A percentile compares a stretch with the other conserved stretches of the same genome.
Conservation (phyloP, 768 basidiomycete genomes). For the Pleurotus citrinopileatus region DNA sequence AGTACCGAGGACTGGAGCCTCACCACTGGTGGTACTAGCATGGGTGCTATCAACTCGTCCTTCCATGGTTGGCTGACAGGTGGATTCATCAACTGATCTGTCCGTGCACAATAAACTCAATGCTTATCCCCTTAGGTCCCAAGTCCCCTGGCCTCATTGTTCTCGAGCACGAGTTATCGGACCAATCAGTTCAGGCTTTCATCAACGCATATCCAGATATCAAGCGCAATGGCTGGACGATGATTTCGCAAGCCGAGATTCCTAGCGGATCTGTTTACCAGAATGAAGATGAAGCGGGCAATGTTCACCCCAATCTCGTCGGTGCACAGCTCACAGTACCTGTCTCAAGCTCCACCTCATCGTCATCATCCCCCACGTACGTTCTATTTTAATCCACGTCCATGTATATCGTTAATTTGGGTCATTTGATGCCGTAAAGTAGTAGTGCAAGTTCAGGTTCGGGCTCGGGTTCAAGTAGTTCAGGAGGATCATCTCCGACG, state of each 20-base stretch:
- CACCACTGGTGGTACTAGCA: constrained; percentile 38
- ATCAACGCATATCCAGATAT: constrained; percentile 63
- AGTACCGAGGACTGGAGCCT: constrained; percentile 81
- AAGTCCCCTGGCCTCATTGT: constrained; percentile 79
- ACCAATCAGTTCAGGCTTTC: constrained; percentile 62
- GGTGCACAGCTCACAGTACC: constrained; percentile 1
- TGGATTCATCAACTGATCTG: constrained; percentile 20
- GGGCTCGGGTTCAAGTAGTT: background rate
- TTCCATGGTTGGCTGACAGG: constrained; percentile 60
- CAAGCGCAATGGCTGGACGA: constrained; percentile 67
- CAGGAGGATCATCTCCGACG: no score
- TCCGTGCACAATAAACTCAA: background rate
- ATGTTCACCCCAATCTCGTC: constrained; percentile 12
- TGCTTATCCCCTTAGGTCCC: constrained; percentile 36
- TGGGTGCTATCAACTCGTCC: constrained; percentile 39
- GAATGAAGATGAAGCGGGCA: constrained; percentile 30
- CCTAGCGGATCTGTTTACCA: constrained; percentile 41
- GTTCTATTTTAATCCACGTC: constrained; percentile 1
- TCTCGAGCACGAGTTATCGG: constrained; percentile 80
- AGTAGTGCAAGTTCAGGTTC: background rate
- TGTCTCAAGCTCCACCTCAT: background rate
- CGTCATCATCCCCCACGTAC: constrained; percentile 4
- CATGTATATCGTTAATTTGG: background rate
- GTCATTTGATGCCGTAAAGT: background rate
- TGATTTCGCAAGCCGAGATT: constrained; percentile 50